Percentiles rank a stretch among this genome's conserved stretches.
Evolutionary conservation across 2,329 filamentous ascomycete species (phyloP).

Genomic region (Xylariaceae sp.): DNA sequence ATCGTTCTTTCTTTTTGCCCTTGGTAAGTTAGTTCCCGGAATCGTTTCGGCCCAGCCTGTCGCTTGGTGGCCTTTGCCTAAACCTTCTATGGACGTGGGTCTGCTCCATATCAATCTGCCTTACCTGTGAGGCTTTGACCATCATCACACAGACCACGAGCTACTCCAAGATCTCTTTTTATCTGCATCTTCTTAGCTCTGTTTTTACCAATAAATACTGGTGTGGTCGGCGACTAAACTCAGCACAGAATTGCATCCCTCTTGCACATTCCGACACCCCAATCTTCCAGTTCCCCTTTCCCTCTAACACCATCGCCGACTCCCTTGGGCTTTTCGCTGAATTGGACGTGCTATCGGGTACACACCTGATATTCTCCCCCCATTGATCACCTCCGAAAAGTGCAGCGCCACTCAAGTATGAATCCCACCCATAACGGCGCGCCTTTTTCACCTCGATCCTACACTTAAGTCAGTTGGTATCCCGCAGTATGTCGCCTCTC

Average conservation of each 20-base stretch:
- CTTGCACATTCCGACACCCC: neutral
- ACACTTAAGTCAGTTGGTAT: neutral
- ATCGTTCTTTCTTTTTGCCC: no score
- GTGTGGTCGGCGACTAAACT: neutral
- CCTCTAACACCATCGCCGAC: neutral
- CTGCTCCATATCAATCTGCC: no score
- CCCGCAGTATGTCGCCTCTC: neutral
- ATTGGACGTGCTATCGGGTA: neutral
- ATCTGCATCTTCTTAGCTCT: neutral
- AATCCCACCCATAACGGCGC: neutral
- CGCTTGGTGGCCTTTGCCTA: no score
- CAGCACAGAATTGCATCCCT: neutral
- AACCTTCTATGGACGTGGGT: no score
- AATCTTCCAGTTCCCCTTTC: neutral
- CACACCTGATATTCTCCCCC: neutral
- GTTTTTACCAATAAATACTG: neutral
- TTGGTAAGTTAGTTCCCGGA: no score
- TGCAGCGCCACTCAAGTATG: neutral
- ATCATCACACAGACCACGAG: no score
- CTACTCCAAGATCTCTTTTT: neutral
- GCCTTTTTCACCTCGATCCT: neutral
- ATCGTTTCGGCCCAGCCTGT: no score
- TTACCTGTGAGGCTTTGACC: no score
- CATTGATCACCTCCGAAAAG: neutral
- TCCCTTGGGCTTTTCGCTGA: neutral